These are phyloP conservation scores for Leccinum longicurvipes DNA, from an alignment of 768 basidiomycete genomes.

Conservation along the genomic window DNA sequence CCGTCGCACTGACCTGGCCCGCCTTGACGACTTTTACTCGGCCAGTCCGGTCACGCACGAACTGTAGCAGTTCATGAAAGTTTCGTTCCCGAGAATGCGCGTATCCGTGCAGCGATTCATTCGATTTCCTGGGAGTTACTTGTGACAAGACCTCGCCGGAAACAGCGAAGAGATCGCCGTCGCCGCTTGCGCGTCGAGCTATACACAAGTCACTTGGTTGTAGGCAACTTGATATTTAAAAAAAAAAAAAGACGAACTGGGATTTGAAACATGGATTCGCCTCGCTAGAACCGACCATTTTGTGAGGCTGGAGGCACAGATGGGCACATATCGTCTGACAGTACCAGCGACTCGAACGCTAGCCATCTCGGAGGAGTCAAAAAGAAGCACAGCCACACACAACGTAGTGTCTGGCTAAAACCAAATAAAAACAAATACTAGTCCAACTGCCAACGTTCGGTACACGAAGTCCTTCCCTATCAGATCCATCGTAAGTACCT, in stretches of 20 bases:
- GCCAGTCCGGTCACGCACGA: conserved; percentile 29
- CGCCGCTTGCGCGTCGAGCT: conserved; percentile 14
- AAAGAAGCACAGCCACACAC: neutral
- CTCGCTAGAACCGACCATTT: conserved; percentile 5
- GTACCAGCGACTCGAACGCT: conserved; percentile 10
- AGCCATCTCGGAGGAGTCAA: conserved; percentile 10
- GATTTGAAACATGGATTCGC: conserved; percentile 19
- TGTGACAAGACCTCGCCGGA: conserved; percentile 2
- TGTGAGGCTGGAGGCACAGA: neutral
- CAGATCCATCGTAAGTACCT: neutral
- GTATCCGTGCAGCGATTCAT: neutral
- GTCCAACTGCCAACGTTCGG: no score
- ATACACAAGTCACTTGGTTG: conserved; percentile 1
- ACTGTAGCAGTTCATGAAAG: conserved; percentile 24
- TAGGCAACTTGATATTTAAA: neutral
- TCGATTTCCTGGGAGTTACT: neutral
- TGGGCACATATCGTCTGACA: conserved; percentile 9
- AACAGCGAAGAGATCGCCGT: conserved; percentile 15
- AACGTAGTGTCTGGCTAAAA: neutral
- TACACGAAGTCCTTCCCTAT: no score
- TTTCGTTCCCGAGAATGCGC: conserved; percentile 16
- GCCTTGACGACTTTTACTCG: conserved; percentile 26
- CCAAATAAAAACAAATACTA: conserved; percentile 14
- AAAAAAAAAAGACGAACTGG: conserved; percentile 22
- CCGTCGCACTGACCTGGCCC: conserved; percentile 40